These are phyloP conservation scores for Sporisorium graminicola DNA, from an alignment of 1,284 basidiomycete genomes.

Conservation along the genomic window DNA sequence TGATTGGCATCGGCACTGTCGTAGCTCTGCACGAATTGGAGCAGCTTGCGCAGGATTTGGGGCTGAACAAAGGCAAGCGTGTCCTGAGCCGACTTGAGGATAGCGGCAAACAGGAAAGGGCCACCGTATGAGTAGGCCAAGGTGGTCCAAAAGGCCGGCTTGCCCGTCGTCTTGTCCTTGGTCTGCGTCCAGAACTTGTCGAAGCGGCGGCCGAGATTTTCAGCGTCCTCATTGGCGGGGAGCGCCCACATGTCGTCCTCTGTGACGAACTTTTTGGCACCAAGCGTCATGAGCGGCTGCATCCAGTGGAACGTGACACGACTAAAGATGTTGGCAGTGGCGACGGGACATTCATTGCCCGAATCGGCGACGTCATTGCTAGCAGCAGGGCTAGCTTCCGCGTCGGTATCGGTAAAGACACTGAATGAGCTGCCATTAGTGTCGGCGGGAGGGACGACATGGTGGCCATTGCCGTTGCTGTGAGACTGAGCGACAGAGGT, in stretches of 20 bases:
- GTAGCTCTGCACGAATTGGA: constrained; percentile 76
- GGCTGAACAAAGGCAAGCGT: constrained; percentile 81
- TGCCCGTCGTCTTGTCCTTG: constrained; percentile 79
- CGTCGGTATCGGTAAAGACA: constrained; percentile 41
- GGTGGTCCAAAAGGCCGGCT: constrained; percentile 75
- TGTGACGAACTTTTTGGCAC: constrained; percentile 83
- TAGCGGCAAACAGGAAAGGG: constrained; percentile 74
- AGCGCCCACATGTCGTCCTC: constrained; percentile 86
- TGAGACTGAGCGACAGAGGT: neutral
- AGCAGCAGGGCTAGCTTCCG: constrained; percentile 68
- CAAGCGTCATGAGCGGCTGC: constrained; percentile 76
- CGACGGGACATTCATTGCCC: constrained; percentile 74
- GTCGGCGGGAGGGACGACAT: constrained; percentile 20
- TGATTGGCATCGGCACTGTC: constrained; percentile 32
- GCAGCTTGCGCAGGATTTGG: constrained; percentile 83
- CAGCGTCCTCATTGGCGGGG: constrained; percentile 74
- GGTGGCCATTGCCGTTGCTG: constrained; percentile 34
- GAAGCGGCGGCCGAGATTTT: constrained; percentile 76
- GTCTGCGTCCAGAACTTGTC: constrained; percentile 77
- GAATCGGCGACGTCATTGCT: constrained; percentile 76
- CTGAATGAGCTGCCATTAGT: constrained; percentile 49
- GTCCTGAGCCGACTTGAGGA: constrained; percentile 58
- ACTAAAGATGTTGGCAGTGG: constrained; percentile 74
- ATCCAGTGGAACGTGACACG: constrained; percentile 80
- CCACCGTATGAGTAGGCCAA: constrained; percentile 72